phyloP scores from a whole-genome alignment of 495 filamentous ascomycete species.

The Penicillium paradoxum region DNA sequence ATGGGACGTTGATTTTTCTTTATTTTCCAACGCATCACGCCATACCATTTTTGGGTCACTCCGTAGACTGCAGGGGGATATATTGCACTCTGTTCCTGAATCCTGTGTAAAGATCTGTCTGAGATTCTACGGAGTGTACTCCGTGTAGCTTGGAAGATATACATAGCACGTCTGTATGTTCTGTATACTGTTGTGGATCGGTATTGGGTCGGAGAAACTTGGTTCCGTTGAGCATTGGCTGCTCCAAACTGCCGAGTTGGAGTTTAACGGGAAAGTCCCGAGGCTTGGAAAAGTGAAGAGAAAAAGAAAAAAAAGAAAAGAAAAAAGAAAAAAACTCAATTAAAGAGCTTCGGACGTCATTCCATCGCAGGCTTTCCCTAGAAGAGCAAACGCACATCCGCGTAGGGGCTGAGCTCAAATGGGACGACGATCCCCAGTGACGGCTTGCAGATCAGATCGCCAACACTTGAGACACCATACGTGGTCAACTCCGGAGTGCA shows the following conservation, averaged over 20 bases:
- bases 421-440: conserved; percentile 26
- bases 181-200: too few relatives aligned
- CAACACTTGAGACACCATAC: conserved; percentile 32
- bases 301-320: neutral
- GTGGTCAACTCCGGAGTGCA: conserved; percentile 24
- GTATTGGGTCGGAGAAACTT: conserved; percentile 32
- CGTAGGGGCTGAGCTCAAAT: conserved; percentile 15
- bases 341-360: neutral
- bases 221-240: conserved; percentile 12
- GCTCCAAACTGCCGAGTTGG: conserved; percentile 11
- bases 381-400: conserved; percentile 17
- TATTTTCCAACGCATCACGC: too few relatives aligned
- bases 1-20: too few relatives aligned
- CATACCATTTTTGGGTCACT: too few relatives aligned
- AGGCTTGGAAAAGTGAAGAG: neutral
- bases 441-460: conserved; percentile 40
- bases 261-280: conserved; percentile 7
- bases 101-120: too few relatives aligned
- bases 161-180: too few relatives aligned
- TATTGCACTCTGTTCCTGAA: too few relatives aligned
- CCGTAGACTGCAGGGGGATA: too few relatives aligned
- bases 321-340: neutral
- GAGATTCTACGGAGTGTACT: too few relatives aligned
- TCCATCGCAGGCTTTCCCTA: conserved; percentile 9
- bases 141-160: too few relatives aligned